Evolutionary conservation across 2,329 filamentous ascomycete species (phyloP).

Genomic region (Aspergillus sp.): DNA sequence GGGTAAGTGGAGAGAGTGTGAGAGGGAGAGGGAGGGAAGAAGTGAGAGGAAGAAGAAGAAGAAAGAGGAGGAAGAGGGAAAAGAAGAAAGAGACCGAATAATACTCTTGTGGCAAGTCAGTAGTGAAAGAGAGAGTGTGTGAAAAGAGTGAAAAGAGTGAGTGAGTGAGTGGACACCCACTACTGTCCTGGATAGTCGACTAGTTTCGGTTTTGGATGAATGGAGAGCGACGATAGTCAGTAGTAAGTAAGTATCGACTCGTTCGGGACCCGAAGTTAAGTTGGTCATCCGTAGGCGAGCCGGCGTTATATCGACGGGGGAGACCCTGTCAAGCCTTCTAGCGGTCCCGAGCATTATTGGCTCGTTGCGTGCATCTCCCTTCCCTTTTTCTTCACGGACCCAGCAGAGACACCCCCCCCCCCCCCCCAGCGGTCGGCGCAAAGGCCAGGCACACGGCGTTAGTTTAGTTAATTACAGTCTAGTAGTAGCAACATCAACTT

Average conservation of each 20-base stretch:
- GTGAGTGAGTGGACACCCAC: not conserved
- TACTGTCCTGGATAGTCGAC: not conserved
- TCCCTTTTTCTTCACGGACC: slow-evolving; percentile 19
- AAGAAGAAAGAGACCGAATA: too few relatives aligned
- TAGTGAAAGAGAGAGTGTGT: too few relatives aligned
- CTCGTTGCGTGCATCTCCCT: not conserved
- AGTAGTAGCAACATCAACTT: too few relatives aligned
- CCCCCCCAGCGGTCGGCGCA: too few relatives aligned
- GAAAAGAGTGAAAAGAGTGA: not conserved
- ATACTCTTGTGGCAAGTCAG: not conserved
- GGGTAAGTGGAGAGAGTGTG: too few relatives aligned
- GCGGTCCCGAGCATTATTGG: slow-evolving; percentile 14
- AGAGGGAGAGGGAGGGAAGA: too few relatives aligned
- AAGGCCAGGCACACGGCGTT: too few relatives aligned
- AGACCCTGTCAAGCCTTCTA: slow-evolving; percentile 12
- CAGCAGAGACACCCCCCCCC: not conserved
- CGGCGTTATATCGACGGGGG: slow-evolving; percentile 17
- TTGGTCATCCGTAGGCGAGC: slow-evolving; percentile 11
- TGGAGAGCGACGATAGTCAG: not conserved
- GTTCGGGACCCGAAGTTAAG: slow-evolving; percentile 1
- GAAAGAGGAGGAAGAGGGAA: too few relatives aligned
- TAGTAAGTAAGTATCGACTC: not conserved
- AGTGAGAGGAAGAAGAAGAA: too few relatives aligned
- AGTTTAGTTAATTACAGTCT: too few relatives aligned
- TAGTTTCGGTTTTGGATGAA: not conserved